Base-by-base conservation (phyloP, 2,329 filamentous ascomycete genomes). In the Paradendryphiella salina region DNA sequence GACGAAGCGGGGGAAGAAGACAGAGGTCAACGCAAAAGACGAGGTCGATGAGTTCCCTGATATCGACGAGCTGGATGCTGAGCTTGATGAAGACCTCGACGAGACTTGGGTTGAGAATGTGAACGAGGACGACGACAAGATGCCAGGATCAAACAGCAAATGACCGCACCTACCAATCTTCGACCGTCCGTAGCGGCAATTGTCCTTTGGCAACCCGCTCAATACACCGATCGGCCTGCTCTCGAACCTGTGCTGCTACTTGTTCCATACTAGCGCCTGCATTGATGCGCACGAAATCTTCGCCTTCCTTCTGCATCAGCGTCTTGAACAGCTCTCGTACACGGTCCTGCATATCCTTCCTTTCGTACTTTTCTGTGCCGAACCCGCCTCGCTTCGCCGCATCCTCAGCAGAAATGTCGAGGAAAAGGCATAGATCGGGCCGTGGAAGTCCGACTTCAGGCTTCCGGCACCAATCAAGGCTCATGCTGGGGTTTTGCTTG, bases 361-460 rank as follows among this genome's bases (percentile, higher is more conserved):
- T 87, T 76, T 99, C 94, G 67, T 97, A 99, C 56, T 89, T 81
- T 78, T 99, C 94, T 14, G 81, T 82, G 1, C 94, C 94, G 78
- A 87, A 99, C 0, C 90, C 93, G n/a, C 90, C 91, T 14, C 94
- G 80, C 62, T 81, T 80, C 23, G 82, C 83, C 8, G 91, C 91
- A 52, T 85, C 82, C 40, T 85, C 82, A 29, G 89, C 83, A 5
- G 86, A 84, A 42, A 97, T 82, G 67, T 94, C 89, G 26, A 99
- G 80, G 67, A 97, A 97, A 0, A 97, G 73, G 9, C 93, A 90
- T 8, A 92, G 70, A 75, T 99, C 94, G 0, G 94, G 93, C 4
- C 88, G 83, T 1, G 94, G 93, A 0, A 99, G 80, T 0, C 93
- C 93, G 11, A 89, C 81, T 64, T 97, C 94, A 1, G 92, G 90